phyloP scores from a whole-genome alignment of 345 rosid genomes.

The Eucalyptus pauciflora region DNA sequence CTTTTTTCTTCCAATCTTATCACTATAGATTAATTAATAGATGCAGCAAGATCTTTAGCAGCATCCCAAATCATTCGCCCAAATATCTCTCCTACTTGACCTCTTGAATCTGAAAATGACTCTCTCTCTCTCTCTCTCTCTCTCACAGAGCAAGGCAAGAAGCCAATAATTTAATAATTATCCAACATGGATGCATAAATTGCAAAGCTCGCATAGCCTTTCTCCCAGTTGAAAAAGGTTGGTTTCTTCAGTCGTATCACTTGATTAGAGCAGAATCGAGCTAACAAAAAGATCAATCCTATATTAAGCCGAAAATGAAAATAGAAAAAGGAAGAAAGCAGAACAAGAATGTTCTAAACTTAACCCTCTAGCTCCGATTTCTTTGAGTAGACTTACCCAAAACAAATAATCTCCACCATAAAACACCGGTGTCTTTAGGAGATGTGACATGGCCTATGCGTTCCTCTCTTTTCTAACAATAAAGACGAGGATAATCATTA shows the following conservation, averaged over 20 bases:
- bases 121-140: not conserved
- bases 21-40: not conserved
- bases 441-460: not conserved
- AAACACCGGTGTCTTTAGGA: not conserved
- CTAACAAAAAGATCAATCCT: not conserved
- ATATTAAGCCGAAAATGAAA: not conserved
- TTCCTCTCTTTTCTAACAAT: not conserved
- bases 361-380: not conserved
- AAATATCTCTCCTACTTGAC: not conserved
- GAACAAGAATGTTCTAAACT: not conserved
- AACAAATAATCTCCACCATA: not conserved
- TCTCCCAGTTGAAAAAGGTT: not conserved
- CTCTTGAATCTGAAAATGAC: not conserved
- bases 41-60: not conserved
- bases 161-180: not conserved
- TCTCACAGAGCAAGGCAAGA: not conserved
- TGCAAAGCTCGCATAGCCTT: not conserved
- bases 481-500: not conserved
- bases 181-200: not conserved
- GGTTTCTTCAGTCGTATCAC: not conserved
- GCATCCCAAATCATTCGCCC: not conserved
- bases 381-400: not conserved
- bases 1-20: not conserved
- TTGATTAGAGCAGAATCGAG: not conserved
- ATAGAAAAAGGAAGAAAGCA: not conserved